phyloP scores from a whole-genome alignment of 1,139 yeast genomes.

The Yamadazyma friedrichii region DNA sequence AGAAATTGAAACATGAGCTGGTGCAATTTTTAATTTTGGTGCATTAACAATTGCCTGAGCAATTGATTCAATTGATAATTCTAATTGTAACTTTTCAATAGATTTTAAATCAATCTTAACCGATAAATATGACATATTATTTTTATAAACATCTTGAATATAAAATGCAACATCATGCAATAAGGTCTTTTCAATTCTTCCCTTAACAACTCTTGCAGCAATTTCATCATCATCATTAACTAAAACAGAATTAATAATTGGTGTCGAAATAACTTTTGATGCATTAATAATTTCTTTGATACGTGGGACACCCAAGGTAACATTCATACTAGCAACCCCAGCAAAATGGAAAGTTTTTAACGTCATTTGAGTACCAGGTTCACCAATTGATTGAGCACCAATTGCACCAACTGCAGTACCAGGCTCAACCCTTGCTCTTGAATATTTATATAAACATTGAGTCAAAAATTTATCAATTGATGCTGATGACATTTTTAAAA shows the following conservation, averaged over 20 bases:
- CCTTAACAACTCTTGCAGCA: slow-evolving; percentile 98
- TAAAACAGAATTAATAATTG: slow-evolving; percentile 90
- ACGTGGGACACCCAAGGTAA: slow-evolving; percentile 98
- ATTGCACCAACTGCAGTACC: slow-evolving; percentile 99
- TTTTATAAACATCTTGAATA: slow-evolving; percentile 91
- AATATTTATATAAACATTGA: slow-evolving; percentile 79
- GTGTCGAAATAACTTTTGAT: slow-evolving; percentile 91
- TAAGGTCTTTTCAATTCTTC: slow-evolving; percentile 91
- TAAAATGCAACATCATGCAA: slow-evolving; percentile 83
- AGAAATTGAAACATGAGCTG: slow-evolving; percentile 67
- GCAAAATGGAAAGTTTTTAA: slow-evolving; percentile 99
- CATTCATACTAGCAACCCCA: slow-evolving; percentile 99
- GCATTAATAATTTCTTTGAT: slow-evolving; percentile 98
- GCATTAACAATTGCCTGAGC: slow-evolving; percentile 80
- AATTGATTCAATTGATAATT: slow-evolving; percentile 80
- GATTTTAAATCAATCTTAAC: slow-evolving; percentile 82
- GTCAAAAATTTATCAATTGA: slow-evolving; percentile 69
- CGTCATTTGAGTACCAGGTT: slow-evolving; percentile 99
- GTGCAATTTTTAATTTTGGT: slow-evolving; percentile 81
- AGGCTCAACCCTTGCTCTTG: slow-evolving; percentile 92
- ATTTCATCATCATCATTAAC: slow-evolving; percentile 94
- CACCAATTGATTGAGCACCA: slow-evolving; percentile 99
- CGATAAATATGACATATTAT: slow-evolving; percentile 73
- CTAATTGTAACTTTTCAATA: slow-evolving; percentile 86
- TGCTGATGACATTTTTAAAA: slow-evolving; percentile 64